Evolutionary conservation across 2,329 filamentous ascomycete genomes (phyloP).

Genomic region (Rutstroemia sp.): DNA sequence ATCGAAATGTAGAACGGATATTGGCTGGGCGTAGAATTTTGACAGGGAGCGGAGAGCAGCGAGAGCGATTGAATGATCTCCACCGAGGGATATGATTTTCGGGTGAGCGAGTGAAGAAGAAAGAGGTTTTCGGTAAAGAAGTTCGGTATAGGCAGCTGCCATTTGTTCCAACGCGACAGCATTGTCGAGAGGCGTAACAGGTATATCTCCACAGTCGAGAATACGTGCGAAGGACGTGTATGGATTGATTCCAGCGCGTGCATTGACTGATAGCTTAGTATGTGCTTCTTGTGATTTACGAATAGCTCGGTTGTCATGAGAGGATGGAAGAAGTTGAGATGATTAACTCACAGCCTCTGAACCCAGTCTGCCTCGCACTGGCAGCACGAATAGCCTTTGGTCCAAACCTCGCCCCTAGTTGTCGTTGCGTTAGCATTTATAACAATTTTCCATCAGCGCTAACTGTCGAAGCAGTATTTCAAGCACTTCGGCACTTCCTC

Average conservation of each 20-base stretch:
- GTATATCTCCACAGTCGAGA: constrained; percentile 86
- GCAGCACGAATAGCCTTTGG: constrained; percentile 82
- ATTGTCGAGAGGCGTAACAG: constrained; percentile 82
- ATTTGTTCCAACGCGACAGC: constrained; percentile 74
- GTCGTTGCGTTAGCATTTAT: not conserved
- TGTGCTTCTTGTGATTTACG: no score
- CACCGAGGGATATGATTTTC: constrained; percentile 58
- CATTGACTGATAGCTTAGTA: constrained; percentile 46
- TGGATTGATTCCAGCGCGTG: constrained; percentile 74
- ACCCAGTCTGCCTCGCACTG: constrained; percentile 71
- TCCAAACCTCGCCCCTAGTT: constrained; percentile 67
- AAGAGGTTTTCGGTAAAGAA: constrained; percentile 20
- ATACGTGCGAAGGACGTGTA: constrained; percentile 73
- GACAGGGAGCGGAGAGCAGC: constrained; percentile 61
- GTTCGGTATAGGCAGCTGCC: constrained; percentile 37
- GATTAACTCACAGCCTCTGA: constrained; percentile 49
- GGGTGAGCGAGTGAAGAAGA: constrained; percentile 22
- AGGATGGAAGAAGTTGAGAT: not conserved
- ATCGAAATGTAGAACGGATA: constrained; percentile 71
- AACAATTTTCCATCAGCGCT: no score
- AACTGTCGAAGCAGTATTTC: no score
- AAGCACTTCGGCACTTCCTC: no score
- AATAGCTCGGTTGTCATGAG: no score
- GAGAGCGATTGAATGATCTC: constrained; percentile 65
- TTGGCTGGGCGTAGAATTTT: constrained; percentile 51